Evolutionary conservation across 352 stramenopile species (phyloP), one percentile per base, ranked within the genome.

Genomic region (Globisporangium irregulare): DNA sequence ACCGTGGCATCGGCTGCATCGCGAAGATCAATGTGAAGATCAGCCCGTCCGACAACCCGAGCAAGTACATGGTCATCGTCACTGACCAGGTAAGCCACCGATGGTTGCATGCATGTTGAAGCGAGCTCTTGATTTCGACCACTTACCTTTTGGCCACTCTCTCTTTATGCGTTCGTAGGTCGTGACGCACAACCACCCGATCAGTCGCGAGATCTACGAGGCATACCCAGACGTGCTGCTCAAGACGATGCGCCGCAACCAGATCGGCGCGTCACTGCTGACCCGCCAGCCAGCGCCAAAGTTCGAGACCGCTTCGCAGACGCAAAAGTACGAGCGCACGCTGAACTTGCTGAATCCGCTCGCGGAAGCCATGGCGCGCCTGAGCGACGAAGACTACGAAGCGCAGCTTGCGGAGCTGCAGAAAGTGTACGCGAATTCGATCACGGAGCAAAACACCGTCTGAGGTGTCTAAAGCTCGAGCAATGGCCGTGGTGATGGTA

Each of bases 21-120:
- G 84, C 86, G 64, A 94, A 94, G 76, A 94, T 94, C 67, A 94
- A 94, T 71, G 86, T 92, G 55, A 94, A 94, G 77, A 94, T 94
- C 69, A 92, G 80, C 20, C 84, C 86, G 29, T 88, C 84, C 4
- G 86, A 94, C 59, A 94, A 92, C 63, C 73, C 79, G 22, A 87
- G 72, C 76, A 92, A 92, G 80, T 94, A 94, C 72, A 92, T 92
- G 84, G 86, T 94, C 46, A 92, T 94, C 66, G 86, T 94, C 51
- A 94, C 86, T 4, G 86, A 94, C 67, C 86, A 94, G 84, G 86
- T 91, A 73, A 34, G 58, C 6, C 8, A 38, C 24, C 5, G 20
- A 46, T 46, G 38, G 20, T 50, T 14, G 36, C 0, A 18, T 18
- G 41, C 15, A 50, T 50, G 15, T 50, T 50, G 41, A 50, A 50